Evolutionary conservation across 768 basidiomycete genomes (phyloP).

Genomic region (Cystobasidium onofrii): DNA sequence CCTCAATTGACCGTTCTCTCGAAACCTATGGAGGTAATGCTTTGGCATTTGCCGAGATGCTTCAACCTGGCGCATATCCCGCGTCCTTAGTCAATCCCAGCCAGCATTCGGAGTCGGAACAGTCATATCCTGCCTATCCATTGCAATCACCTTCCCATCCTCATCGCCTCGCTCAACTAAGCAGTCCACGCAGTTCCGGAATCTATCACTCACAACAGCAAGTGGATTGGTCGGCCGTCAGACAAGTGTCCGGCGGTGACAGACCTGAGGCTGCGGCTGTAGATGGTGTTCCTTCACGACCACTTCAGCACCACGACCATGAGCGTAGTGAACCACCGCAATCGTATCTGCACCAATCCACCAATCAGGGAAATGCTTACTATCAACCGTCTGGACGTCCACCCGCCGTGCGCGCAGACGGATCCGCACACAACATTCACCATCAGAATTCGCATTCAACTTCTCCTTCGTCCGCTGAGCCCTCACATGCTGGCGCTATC

Average conservation of each 20-base stretch:
- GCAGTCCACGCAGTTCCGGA: neutral
- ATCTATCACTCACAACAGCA: neutral
- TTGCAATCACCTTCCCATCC: neutral
- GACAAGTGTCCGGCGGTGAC: neutral
- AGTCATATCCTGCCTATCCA: neutral
- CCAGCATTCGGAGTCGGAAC: neutral
- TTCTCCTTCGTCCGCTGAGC: neutral
- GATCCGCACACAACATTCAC: neutral
- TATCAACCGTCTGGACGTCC: neutral
- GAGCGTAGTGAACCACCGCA: neutral
- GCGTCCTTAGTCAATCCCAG: neutral
- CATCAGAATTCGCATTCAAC: neutral
- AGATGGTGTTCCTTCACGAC: neutral
- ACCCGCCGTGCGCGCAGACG: neutral
- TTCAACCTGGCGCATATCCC: neutral
- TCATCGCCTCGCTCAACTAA: neutral
- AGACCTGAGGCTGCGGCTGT: neutral
- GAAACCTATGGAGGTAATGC: neutral
- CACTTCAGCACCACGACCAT: neutral
- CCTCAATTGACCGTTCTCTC: neutral
- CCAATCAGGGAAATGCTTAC: neutral
- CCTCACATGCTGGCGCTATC: neutral
- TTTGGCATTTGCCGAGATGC: neutral
- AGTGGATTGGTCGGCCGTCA: neutral
- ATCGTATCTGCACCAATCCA: neutral